Base-by-base conservation (phyloP, 768 basidiomycete genomes). In the Exidia glandulosa region DNA sequence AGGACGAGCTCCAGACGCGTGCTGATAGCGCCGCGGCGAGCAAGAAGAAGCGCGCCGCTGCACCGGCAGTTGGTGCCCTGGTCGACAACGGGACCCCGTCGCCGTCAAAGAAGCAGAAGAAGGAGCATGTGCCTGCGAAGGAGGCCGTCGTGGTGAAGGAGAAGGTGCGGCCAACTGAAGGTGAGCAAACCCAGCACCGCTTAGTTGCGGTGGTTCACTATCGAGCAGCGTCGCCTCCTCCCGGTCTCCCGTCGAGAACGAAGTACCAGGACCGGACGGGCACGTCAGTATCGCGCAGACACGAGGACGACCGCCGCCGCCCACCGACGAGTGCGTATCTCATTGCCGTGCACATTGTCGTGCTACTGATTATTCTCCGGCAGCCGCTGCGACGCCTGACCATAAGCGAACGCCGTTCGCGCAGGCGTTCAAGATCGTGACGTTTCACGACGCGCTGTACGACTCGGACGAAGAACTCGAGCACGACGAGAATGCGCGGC, bases 1-100 rank as follows among this genome's bases (percentile, higher is more conserved):
- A 76, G 89, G 55, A 81, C 83, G 61, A 83, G 81, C 61, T 23
- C 6, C 19, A 14, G 9, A 45, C 9, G 41, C 19, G 5, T 10
- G 41, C 41, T 14, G 41, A 45, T 3, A 19, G 2, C 9, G 41
- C 16, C 19, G 41, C 16, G 41, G 19, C 41, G 9, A 19, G 41
- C 41, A 45, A 45, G 41, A 45, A 45, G 41, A 45, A 45, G 19
- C 41, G 41, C 3, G 41, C 41, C 19, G 41, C 41, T 14, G 41
- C 41, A 2, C 36, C 36, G 3, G 36, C 41, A 1, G 16, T 23
- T 14, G 41, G 41, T 6, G 41, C 41, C 12, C 36, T 37, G 36
- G 19, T 12, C 36, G 41, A 45, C 19, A 19, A 23, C 41, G 41
- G 23, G 41, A 14, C 19, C 19, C 41, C 41, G 19, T 23, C 41